phyloP scores from a whole-genome alignment of 768 basidiomycete genomes.

The Mycena leptocephala region DNA sequence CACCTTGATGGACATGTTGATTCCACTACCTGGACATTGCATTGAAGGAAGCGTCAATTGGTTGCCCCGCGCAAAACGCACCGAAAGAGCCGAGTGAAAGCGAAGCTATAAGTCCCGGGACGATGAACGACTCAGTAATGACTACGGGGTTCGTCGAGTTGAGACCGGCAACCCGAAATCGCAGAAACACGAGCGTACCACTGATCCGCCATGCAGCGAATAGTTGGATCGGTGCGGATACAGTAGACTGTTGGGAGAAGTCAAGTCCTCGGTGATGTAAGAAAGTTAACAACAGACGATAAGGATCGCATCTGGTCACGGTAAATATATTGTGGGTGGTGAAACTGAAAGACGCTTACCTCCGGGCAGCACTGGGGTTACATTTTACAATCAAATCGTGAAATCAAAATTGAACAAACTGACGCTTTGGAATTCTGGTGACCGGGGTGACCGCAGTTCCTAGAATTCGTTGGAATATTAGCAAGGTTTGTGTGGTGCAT shows the following conservation, averaged over 20 bases:
- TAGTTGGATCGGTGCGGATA: conserved; percentile 26
- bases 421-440: background rate
- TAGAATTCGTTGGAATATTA: background rate
- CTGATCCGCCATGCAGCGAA: conserved; percentile 32
- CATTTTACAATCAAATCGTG: background rate
- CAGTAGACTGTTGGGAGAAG: background rate
- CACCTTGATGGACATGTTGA: background rate
- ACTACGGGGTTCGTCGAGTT: background rate
- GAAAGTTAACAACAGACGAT: background rate
- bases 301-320: conserved; percentile 7
- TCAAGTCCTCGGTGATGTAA: too few relatives aligned
- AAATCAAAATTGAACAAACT: background rate
- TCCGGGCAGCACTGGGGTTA: conserved; percentile 11
- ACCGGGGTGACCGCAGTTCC: background rate
- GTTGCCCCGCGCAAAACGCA: background rate
- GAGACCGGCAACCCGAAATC: background rate
- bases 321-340: background rate
- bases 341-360: background rate
- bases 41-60: background rate
- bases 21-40: background rate
- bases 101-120: background rate
- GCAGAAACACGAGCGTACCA: background rate
- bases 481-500: too few relatives aligned
- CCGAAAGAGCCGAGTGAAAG: conserved; percentile 14
- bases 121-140: conserved; percentile 12